These are phyloP conservation scores for Populus trichocarpa DNA, from an alignment of 441 rosid genomes.

Conservation along the genomic window DNA sequence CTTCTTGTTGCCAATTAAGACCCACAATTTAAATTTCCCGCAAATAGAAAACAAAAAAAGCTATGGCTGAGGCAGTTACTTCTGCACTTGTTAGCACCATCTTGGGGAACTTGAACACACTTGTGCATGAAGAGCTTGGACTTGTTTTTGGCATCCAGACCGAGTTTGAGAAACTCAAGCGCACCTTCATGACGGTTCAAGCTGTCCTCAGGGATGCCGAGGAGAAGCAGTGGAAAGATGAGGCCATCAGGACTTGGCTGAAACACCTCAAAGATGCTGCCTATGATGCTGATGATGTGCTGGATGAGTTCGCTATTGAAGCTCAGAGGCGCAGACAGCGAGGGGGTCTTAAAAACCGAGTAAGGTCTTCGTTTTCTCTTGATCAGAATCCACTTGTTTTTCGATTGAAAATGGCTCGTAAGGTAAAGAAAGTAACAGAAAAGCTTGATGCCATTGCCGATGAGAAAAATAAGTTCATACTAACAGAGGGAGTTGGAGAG, in stretches of 20 bases:
- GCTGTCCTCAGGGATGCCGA: conserved; percentile 10
- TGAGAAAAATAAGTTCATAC: neutral
- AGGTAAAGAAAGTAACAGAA: neutral
- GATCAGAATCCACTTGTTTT: neutral
- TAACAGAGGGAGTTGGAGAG: neutral
- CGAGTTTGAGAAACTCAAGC: conserved; percentile 1
- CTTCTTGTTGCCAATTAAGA: neutral
- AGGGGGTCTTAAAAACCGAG: neutral
- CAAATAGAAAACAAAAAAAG: neutral
- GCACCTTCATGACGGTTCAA: conserved; percentile 1
- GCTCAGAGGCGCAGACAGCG: neutral
- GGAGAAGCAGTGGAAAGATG: conserved; percentile 8
- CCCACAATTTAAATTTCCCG: neutral
- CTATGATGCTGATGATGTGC: conserved; percentile 10
- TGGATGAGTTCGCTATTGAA: neutral
- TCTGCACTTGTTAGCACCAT: neutral
- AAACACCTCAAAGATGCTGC: conserved; percentile 1
- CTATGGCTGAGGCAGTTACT: conserved; percentile 2
- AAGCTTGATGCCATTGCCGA: neutral
- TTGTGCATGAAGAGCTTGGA: neutral
- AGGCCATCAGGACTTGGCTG: conserved; percentile 5
- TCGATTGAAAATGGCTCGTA: conserved; percentile 1
- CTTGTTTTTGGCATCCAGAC: neutral
- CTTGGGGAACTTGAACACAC: neutral
- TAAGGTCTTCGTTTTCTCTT: neutral